Evolutionary conservation across 2,329 filamentous ascomycete species (phyloP), one percentile per base, ranked within the genome.

Genomic region (Alternaria sp.): DNA sequence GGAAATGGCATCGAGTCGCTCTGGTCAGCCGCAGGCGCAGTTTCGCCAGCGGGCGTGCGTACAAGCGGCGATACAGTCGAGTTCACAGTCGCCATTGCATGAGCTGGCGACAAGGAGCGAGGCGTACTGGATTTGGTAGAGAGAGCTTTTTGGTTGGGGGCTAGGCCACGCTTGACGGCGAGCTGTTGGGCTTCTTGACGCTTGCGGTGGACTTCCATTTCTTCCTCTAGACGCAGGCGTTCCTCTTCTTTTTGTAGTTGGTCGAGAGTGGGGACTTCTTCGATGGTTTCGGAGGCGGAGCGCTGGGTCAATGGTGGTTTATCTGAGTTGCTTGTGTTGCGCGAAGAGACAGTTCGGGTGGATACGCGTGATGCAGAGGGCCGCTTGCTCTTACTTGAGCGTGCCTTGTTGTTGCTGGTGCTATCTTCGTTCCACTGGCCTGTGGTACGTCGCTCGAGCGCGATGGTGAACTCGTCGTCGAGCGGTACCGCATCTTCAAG

Each of bases 401-500:
- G 81, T 87, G 65, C 85, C 89, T 54, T 80, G 88, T 86, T 90
- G 46, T 85, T 87, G 70, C 90, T 93, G 67, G 89, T 90, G 46
- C 86, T 85, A 71, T 93, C 91, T 58, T 95, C 93, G 16, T 82
- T 82, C 43, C 81, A 82, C 30, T 82, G 76, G 4, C 81, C 81
- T 1, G 85, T 87, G n/a, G 85, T 86, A 30, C 90, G 88, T 54
- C 91, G 87, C 62, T 93, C 90, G 63, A 97, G 84, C 3, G 89
- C 88, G 76, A 97, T 89, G 3, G 93, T 92, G 70, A 98, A 96
- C 73, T 97, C 94, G 74, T 97, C 94, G 70, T 94, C 92, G 18
- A 98, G 81, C 12, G 93, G 92, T n/a, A 97, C 88, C 1, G 94
- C 94, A 79, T 98, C 94, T 76, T 97, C 94, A 32, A 76, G 68